Evolutionary conservation across 1,139 yeast genomes (phyloP), one percentile per base, ranked within the genome.

Genomic region (Kodamaea arcana): DNA sequence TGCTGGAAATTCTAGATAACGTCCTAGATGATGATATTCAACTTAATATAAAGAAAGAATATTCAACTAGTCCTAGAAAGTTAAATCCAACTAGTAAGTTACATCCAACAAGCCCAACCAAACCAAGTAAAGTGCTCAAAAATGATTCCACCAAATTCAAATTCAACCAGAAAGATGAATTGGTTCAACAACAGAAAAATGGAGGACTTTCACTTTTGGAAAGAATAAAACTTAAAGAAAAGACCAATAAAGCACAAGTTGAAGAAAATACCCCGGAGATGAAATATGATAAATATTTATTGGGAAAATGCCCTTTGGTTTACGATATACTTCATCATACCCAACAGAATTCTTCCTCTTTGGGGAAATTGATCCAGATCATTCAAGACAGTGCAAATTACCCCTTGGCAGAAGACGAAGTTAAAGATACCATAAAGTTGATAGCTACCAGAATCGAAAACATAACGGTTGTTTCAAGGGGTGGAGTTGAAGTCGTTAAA

Each of bases 141-240:
- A 69, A 69, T 40, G 58, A 52, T 27, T 32, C 60, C 5, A 51
- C 63, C 3, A 62, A 56, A 37, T 68, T 65, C 45, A 45, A 45
- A 28, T 65, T 62, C 42, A 54, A 51, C 27, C 54, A 50, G 18
- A 49, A 49, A 27, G 44, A 50, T 28, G 70, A 56, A 35, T 15
- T 30, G 10, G 37, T 37, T 0, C 51, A 55, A 34, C 47, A 44
- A 30, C 44, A 32, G 34, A 48, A 45, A 36, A 51, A 44, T 26
- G 43, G 47, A 15, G 74, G 75, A 0, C 42, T 70, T 9, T 56
- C 73, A 1, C 47, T 73, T 5, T 46, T 72, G 3, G 76, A 73
- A 37, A 46, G 78, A 33, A 45, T 44, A 24, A 41, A 36, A 21
- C 41, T 45, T 17, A 46, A 46, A 30, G 50, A 47, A 26, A 42